These are phyloP conservation scores for Pleurotus eryngii DNA, from an alignment of 768 basidiomycete species.

Conservation along the genomic window DNA sequence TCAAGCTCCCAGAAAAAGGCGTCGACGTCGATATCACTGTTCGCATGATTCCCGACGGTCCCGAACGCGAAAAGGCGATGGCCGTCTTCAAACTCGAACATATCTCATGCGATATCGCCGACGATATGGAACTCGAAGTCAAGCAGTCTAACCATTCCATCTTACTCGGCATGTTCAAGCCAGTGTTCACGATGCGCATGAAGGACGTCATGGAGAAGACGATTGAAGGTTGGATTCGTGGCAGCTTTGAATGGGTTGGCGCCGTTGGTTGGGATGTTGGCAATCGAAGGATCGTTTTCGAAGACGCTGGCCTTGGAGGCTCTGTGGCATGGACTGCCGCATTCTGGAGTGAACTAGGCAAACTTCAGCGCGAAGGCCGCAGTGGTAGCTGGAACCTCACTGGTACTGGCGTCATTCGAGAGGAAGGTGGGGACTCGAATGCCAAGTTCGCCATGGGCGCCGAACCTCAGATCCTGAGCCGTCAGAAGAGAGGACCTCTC, in stretches of 20 bases:
- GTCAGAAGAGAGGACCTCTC: constrained; percentile 65
- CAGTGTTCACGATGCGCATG: constrained; percentile 53
- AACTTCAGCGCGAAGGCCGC: constrained; percentile 38
- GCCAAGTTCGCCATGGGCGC: constrained; percentile 61
- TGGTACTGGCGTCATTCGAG: constrained; percentile 60
- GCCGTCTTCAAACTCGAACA: constrained; percentile 61
- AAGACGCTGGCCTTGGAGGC: constrained; percentile 54
- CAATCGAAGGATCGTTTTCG: constrained; percentile 58
- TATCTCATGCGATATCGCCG: constrained; percentile 49
- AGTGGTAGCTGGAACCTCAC: constrained; percentile 42
- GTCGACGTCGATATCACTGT: constrained; percentile 68
- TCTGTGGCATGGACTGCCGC: constrained; percentile 53
- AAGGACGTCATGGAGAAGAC: constrained; percentile 59
- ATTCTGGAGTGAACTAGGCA: constrained; percentile 68
- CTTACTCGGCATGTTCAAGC: constrained; percentile 58
- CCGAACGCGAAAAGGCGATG: constrained; percentile 40
- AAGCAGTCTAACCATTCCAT: constrained; percentile 63
- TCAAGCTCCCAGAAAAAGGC: constrained; percentile 63
- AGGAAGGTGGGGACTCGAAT: constrained; percentile 33
- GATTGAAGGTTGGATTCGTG: constrained; percentile 52
- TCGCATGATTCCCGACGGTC: constrained; percentile 52
- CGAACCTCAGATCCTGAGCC: constrained; percentile 69
- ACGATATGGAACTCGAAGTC: constrained; percentile 53
- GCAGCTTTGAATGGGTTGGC: constrained; percentile 50
- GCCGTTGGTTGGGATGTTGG: constrained; percentile 56